Base-by-base conservation (phyloP, 306 rosid genomes). In the Quercus suber region DNA sequence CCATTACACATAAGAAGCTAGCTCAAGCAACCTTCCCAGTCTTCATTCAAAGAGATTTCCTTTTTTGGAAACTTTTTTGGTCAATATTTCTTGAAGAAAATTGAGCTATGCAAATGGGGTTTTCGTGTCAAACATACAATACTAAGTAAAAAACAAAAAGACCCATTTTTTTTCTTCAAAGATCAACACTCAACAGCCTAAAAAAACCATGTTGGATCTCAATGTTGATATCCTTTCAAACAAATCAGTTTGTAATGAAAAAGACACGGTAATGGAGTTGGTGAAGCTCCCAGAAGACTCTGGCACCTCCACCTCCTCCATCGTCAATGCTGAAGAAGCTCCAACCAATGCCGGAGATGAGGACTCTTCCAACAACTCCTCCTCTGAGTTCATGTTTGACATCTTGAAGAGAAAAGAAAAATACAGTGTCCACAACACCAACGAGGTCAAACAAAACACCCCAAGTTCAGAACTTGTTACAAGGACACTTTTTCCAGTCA, bases 201-300 rank as follows among this genome's bases (percentile, higher is more conserved):
- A 2, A 23, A 17, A 20, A 30, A 70, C 27, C 18, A 86, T 88
- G 89, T 86, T 84, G 88, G 88, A 88, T 88, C 92, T 88, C 70
- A 88, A 87, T 71, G 85, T 84, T 60, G 71, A 76, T 21, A 55
- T 79, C 30, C 19, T 18, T 7, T 45, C 63, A 15, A 53, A 52
- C 33, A 69, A 73, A 56, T 74, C 73, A 10, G 4, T 49, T 71
- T 43, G 23, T 25, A 53, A 58, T 31, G 73, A 82, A 10, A 75
- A 69, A 19, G 49, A 67, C 55, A 33, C 41, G 25, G 31, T 69
- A 65, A 18, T 75, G 79, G 75, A 78, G 82, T 45, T 30, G 11
- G 76, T 82, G 17, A 76, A 82, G 37, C 79, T 71, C 19, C 49
- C 43, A 1, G 53, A 82, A 60, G 89, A 86, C 28, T 74, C 89